Evolutionary conservation across 371 early-diverging fungal species (phyloP).

Genomic region (Mortierella sp.): DNA sequence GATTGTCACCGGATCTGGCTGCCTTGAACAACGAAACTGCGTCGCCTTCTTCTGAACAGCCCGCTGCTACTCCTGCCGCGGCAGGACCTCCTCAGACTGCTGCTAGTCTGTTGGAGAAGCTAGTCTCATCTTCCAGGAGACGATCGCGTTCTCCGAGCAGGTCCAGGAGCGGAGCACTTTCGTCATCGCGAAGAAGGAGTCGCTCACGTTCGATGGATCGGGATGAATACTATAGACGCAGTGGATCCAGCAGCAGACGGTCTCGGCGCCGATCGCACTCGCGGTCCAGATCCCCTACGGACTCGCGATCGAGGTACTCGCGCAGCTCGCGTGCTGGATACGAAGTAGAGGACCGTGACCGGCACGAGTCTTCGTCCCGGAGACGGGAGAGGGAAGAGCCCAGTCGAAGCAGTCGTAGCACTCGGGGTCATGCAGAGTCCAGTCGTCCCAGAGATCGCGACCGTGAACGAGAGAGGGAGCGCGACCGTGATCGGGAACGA

Average conservation of each 20-base stretch:
- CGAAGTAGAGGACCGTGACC: conserved; percentile 19
- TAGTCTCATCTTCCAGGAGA: conserved; percentile 39
- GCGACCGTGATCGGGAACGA: conserved; percentile 59
- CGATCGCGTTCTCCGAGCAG: conserved; percentile 41
- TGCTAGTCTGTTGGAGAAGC: conserved; percentile 34
- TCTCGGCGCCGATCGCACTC: conserved; percentile 25
- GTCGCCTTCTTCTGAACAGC: conserved; percentile 14
- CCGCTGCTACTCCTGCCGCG: background rate
- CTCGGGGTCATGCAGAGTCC: conserved; percentile 24
- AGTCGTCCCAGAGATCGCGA: conserved; percentile 41
- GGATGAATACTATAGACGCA: conserved; percentile 38
- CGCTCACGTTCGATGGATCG: conserved; percentile 45
- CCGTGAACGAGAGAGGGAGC: conserved; percentile 32
- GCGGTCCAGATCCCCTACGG: conserved; percentile 35
- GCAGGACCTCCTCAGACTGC: conserved; percentile 19
- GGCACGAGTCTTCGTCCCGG: conserved; percentile 3
- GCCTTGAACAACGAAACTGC: conserved; percentile 21
- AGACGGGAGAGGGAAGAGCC: conserved; percentile 12
- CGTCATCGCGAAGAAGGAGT: conserved; percentile 24
- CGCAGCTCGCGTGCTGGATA: conserved; percentile 33
- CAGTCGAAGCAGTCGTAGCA: conserved; percentile 24
- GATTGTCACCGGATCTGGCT: conserved; percentile 24
- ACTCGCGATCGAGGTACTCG: conserved; percentile 42
- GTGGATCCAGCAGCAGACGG: conserved; percentile 11
- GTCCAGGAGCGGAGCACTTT: conserved; percentile 3